Evolutionary conservation across 129 eudicot species (phyloP).

Genomic region (Tanacetum coccineum): DNA sequence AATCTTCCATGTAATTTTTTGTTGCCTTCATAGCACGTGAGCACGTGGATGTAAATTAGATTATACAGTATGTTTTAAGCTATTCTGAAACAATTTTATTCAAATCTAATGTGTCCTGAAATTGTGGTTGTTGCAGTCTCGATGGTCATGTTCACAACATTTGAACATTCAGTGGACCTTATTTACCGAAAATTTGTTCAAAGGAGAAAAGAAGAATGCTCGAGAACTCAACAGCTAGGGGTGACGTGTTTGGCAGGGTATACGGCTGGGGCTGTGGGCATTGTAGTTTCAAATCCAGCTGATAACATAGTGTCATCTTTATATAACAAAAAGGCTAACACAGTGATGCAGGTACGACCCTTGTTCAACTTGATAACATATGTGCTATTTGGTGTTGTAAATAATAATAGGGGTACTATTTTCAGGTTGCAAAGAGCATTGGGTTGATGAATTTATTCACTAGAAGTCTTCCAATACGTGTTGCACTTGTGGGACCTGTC

Average conservation of each 20-base stretch:
- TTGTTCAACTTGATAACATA: background rate
- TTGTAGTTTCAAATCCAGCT: constrained; percentile 85
- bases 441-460: constrained; percentile 75
- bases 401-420: background rate
- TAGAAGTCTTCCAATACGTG: constrained; percentile 84
- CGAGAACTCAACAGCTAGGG: constrained; percentile 71
- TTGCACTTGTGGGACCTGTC: constrained; percentile 81
- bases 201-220: constrained; percentile 73
- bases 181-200: constrained; percentile 51
- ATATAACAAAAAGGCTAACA: constrained; percentile 69
- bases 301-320: constrained; percentile 77
- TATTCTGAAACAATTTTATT: background rate
- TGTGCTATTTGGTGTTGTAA: background rate
- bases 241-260: constrained; percentile 86
- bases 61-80: background rate
- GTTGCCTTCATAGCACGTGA: no score
- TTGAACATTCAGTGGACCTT: constrained; percentile 86
- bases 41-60: no score
- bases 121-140: constrained; percentile 47
- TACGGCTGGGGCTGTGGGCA: constrained; percentile 85
- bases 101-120: background rate
- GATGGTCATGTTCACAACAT: constrained; percentile 90
- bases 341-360: constrained; percentile 48
- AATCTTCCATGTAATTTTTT: constrained; percentile 79
- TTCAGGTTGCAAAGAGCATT: constrained; percentile 68